Percentiles rank a stretch among this genome's conserved stretches.
phyloP scores from a whole-genome alignment of 106 monocot genomes.

The Gastrodia elata region DNA sequence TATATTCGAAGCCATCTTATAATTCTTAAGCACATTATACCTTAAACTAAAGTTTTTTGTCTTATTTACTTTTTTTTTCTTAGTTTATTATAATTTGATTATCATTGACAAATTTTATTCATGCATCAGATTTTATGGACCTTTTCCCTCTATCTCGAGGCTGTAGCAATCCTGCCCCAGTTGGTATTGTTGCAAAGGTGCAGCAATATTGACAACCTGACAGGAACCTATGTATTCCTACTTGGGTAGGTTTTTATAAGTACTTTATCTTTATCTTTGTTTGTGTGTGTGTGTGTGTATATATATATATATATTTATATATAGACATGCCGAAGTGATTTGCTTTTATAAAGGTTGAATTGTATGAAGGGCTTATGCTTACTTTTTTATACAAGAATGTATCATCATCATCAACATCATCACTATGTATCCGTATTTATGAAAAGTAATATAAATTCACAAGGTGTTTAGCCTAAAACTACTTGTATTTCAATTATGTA shows the following conservation, averaged over 20 bases:
- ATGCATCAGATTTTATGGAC: constrained; percentile 35
- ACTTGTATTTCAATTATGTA: no score
- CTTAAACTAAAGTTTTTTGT: neutral
- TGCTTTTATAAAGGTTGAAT: neutral
- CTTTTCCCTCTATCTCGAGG: constrained; percentile 41
- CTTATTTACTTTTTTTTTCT: neutral
- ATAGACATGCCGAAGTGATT: neutral
- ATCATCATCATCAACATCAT: neutral
- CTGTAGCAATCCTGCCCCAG: constrained; percentile 38
- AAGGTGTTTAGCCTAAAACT: no score
- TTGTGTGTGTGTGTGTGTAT: no score
- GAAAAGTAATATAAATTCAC: no score
- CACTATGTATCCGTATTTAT: no score
- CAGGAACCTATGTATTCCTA: constrained; percentile 39
- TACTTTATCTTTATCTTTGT: neutral
- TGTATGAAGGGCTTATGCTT: neutral
- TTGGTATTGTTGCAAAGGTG: constrained; percentile 34
- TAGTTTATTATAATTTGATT: neutral
- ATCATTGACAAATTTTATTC: neutral
- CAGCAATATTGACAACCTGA: constrained; percentile 38
- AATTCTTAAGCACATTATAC: neutral
- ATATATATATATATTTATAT: no score
- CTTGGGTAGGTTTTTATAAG: constrained; percentile 23
- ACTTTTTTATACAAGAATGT: neutral
- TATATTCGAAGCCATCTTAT: neutral